Conservation (phyloP, 2,329 filamentous ascomycete genomes). For the Scedosporium aurantiacum region DNA sequence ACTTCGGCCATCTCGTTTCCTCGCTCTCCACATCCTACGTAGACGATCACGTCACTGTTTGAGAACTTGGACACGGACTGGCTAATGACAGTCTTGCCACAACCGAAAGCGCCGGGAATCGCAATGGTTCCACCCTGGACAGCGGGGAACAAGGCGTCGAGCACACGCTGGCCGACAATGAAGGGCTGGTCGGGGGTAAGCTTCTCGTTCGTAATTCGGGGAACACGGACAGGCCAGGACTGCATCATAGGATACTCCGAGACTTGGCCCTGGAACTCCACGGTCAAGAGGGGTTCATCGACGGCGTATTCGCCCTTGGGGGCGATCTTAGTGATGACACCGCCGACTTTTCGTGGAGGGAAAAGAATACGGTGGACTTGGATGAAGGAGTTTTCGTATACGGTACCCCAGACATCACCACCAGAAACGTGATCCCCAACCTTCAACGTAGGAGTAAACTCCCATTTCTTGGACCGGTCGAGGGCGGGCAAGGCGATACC, state of each 20-base stretch:
- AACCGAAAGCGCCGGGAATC: slow-evolving; percentile 96
- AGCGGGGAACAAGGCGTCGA: slow-evolving; percentile 91
- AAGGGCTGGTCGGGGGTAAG: slow-evolving; percentile 81
- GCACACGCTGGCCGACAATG: slow-evolving; percentile 90
- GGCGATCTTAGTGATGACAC: slow-evolving; percentile 85
- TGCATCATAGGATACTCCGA: slow-evolving; percentile 97
- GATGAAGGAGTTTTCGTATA: slow-evolving; percentile 93
- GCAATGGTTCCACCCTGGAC: slow-evolving; percentile 96
- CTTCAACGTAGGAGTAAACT: slow-evolving; percentile 84
- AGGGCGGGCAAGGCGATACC: slow-evolving; percentile 81
- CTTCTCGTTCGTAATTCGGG: slow-evolving; percentile 85
- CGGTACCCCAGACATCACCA: slow-evolving; percentile 88
- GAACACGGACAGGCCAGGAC: slow-evolving; percentile 93
- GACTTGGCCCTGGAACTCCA: slow-evolving; percentile 96
- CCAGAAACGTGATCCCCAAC: slow-evolving; percentile 95
- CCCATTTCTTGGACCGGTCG: slow-evolving; percentile 89
- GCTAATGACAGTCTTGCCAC: slow-evolving; percentile 97
- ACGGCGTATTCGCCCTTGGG: slow-evolving; percentile 89
- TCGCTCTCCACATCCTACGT: slow-evolving; percentile 84
- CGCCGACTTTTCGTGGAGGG: slow-evolving; percentile 69
- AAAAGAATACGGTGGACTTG: slow-evolving; percentile 88
- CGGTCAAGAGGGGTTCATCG: slow-evolving; percentile 82
- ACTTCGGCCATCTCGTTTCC: slow-evolving; percentile 99
- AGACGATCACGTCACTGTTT: slow-evolving; percentile 97
- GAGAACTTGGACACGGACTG: slow-evolving; percentile 99